These are phyloP conservation scores for Aspergillus hancockii DNA, from an alignment of 495 filamentous ascomycete genomes.

Conservation along the genomic window DNA sequence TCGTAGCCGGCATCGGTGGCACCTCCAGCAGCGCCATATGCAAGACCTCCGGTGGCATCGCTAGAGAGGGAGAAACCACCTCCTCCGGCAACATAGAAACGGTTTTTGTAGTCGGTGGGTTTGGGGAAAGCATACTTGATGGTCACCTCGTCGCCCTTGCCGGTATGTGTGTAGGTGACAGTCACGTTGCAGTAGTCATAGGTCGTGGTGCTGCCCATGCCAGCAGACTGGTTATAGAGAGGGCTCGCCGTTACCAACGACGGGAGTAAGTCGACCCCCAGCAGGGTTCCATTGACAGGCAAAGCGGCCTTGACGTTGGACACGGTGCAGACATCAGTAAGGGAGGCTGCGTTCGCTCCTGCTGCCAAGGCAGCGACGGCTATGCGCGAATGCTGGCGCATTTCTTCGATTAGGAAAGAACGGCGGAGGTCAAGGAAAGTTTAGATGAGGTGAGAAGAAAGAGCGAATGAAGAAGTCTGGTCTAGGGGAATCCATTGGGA, in stretches of 20 bases:
- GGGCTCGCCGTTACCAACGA: conserved; percentile 29
- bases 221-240: conserved; percentile 27
- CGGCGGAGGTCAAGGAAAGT: not conserved
- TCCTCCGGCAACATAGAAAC: conserved; percentile 41
- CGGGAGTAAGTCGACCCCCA: conserved; percentile 33
- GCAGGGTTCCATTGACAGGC: conserved; percentile 35
- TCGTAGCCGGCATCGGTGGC: conserved; percentile 42
- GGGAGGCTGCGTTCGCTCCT: conserved; percentile 29
- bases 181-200: conserved; percentile 41
- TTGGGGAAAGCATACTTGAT: conserved; percentile 36
- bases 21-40: conserved; percentile 41
- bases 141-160: conserved; percentile 31
- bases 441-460: not conserved
- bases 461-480: not conserved
- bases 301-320: conserved; percentile 32
- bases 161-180: conserved; percentile 36
- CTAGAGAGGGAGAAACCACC: conserved; percentile 33
- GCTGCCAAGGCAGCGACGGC: conserved; percentile 30
- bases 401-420: conserved; percentile 16
- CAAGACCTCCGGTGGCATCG: conserved; percentile 36
- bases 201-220: conserved; percentile 21
- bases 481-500: not conserved
- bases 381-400: conserved; percentile 26
- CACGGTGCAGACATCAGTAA: conserved; percentile 36
- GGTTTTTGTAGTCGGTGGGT: conserved; percentile 37